Base-by-base conservation (phyloP, 2,329 filamentous ascomycete species). In the Xylariaceae sp. region DNA sequence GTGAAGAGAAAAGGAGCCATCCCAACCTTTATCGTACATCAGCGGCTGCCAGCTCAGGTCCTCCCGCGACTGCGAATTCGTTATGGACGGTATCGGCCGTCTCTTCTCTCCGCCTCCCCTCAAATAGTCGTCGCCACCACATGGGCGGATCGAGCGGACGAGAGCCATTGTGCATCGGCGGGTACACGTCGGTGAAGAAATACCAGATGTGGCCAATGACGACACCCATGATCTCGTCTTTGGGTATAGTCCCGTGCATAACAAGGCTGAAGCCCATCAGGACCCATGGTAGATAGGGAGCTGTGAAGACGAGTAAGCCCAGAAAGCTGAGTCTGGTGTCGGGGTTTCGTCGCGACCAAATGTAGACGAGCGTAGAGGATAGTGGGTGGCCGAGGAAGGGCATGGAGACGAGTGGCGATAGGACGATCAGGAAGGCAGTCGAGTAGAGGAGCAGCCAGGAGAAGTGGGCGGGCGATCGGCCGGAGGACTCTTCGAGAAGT, bases 141-240 rank as follows among this genome's bases (percentile, higher is more conserved):
- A 76, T 74, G 0, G 94, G 94, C 36, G 94, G 93, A 63, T 96
- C 93, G 44, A 99, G 78, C 1, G 94, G 94, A 50, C 89, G 81
- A 47, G 88, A 86, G 16, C 90, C 90, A 57, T 88, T 85, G 71
- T 97, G 89, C 41, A 97, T 81, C 3, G 91, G 89, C 3, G 94
- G 94, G 71, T 96, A 99, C 14, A 99, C 92, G 69, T 99, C 94
- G 54, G 86, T 89, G 71, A 97, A 97, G 75, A 97, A 99, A 71
- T 97, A 99, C 88, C 92, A 97, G 39, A 97, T 80, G 72, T 99
- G 94, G 10, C 94, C 94, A 38, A 97, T 92, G 10, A 94, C 84
- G 14, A 97, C 90, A 4, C 94, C 94, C 75, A 95, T 90, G 57
- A 99, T 88, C 75, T 99, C 94, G 69, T 97, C 94, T 72, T 95